phyloP scores from a whole-genome alignment of 306 rosid species.

The Casuarina glauca region DNA sequence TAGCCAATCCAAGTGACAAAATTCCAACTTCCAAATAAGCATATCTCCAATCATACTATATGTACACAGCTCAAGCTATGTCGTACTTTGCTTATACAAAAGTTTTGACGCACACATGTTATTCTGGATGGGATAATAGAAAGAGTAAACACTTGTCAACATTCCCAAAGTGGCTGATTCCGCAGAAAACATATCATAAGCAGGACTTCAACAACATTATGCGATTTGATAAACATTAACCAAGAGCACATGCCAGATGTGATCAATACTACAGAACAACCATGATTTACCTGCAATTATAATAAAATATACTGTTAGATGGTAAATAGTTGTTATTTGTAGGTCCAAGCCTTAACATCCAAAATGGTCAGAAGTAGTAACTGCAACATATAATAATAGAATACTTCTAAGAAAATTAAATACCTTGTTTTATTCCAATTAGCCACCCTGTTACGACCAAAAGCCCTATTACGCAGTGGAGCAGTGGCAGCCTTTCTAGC shows the following conservation, averaged over 20 bases:
- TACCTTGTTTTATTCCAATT: slow-evolving; percentile 90
- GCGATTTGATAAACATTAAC: slow-evolving; percentile 32
- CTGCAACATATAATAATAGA: not conserved
- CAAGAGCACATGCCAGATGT: slow-evolving; percentile 37
- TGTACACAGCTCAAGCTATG: slow-evolving; percentile 35
- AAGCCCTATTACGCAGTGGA: slow-evolving; percentile 53
- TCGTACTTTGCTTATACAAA: slow-evolving; percentile 33
- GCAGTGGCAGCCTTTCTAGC: slow-evolving; percentile 73
- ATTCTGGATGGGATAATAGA: slow-evolving; percentile 50
- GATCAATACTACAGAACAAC: slow-evolving; percentile 50
- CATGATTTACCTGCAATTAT: slow-evolving; percentile 71
- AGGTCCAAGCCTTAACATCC: not conserved
- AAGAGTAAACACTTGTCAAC: slow-evolving; percentile 46
- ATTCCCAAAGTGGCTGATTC: slow-evolving; percentile 55
- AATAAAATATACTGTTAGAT: slow-evolving; percentile 10
- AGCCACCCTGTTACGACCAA: slow-evolving; percentile 47
- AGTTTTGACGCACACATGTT: slow-evolving; percentile 48
- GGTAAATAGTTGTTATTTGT: slow-evolving; percentile 2
- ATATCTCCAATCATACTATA: slow-evolving; percentile 30
- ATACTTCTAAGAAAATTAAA: not conserved
- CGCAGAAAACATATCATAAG: slow-evolving; percentile 40
- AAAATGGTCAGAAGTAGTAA: not conserved
- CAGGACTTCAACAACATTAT: slow-evolving; percentile 30
- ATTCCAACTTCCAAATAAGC: slow-evolving; percentile 39
- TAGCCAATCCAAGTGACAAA: slow-evolving; percentile 27